Evolutionary conservation across 768 basidiomycete genomes (phyloP), one percentile per base, ranked within the genome.

Genomic region (Boletus subcaerulescens): DNA sequence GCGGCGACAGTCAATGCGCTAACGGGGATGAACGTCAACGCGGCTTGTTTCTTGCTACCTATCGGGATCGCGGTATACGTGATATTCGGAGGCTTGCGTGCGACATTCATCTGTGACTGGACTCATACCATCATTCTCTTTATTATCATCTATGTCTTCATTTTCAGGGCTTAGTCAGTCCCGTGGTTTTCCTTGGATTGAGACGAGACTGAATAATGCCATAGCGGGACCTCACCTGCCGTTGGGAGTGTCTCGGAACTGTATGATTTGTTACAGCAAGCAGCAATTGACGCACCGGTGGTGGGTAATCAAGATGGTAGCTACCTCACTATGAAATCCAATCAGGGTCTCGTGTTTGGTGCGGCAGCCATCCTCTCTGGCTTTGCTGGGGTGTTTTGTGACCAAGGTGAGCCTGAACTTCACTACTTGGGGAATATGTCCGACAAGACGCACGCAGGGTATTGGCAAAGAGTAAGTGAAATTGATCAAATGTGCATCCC

Each of bases 311-410:
- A 73, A 41, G 69, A 74, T 15, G 80, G 83, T 6, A 79, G 78
- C 48, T 84, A 83, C 58, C 55, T 82, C 33, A 84, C 83, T 0
- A 79, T 84, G 77, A 80, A 80, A 58, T 80, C 80, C 15, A 73
- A 76, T 41, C 72, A 76, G 53, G 77, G 73, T 7, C 62, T 79
- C 20, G 72, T 77, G 13, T 77, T 77, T 42, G 77, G 76, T 50
- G 71, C 72, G 18, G 69, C 72, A 7, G 67, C 66, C 2, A 67
- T 77, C 26, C 51, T 71, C 20, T 73, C 74, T 48, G 76, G 79
- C 6, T 78, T 80, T 53, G 65, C 78, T 0, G 77, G 79, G 1
- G 72, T 80, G 1, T 79, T 80, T 53, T 80, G 77, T 55, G 79
- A 80, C 57, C 79, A 80, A 71, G 78, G 76, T 77, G 44, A 48